These are phyloP conservation scores for Neurospora sp. DNA, from an alignment of 495 filamentous ascomycete genomes.

Conservation along the genomic window DNA sequence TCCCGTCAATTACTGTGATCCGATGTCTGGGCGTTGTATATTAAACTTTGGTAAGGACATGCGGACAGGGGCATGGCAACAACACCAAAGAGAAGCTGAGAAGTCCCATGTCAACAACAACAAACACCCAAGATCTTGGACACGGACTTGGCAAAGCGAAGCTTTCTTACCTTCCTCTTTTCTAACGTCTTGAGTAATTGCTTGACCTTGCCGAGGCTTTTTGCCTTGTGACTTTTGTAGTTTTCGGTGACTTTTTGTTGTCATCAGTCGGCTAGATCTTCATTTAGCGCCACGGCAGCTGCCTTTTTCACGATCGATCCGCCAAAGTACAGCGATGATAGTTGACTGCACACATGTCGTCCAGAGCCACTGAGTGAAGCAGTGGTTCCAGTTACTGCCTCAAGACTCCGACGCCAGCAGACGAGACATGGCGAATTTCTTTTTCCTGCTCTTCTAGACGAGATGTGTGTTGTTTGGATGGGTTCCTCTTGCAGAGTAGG, in stretches of 20 bases:
- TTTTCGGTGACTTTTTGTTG: neutral
- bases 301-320: neutral
- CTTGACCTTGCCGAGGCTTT: neutral
- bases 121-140: neutral
- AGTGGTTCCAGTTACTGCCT: neutral
- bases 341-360: neutral
- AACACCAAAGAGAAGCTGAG: neutral
- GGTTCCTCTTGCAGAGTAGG: neutral
- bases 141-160: neutral
- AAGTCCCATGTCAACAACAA: neutral
- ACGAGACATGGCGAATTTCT: neutral
- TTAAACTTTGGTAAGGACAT: neutral
- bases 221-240: neutral
- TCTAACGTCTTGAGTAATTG: neutral
- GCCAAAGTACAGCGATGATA: neutral
- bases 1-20: neutral
- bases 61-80: neutral
- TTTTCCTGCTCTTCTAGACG: neutral
- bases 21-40: neutral
- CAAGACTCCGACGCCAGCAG: neutral
- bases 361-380: neutral
- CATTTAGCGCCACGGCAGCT: neutral
- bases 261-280: neutral
- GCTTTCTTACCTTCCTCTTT: neutral
- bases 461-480: neutral